Base-by-base conservation (phyloP, 768 basidiomycete genomes). In the Agrocybe chaxingu region DNA sequence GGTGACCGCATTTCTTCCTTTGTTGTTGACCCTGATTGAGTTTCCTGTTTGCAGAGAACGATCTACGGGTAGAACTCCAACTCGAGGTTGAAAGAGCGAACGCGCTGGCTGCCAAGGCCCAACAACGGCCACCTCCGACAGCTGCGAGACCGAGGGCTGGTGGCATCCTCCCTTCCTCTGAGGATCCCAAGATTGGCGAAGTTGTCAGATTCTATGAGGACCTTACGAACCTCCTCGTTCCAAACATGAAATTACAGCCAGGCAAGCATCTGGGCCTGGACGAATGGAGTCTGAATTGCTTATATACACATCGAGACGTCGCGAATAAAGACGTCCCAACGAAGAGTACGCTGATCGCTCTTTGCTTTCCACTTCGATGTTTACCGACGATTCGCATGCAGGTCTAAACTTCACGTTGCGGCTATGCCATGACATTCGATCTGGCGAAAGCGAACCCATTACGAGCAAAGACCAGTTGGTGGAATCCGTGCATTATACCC, bases 161-260 rank as follows among this genome's bases (percentile, higher is more conserved):
- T 51, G 57, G 53, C 24, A 58, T 71, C 1, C 57, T 73, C 12
- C 68, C 71, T 16, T 48, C 65, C 1, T 54, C 47, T 40, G 75
- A 81, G 18, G 82, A 85, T 54, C 80, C 80, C 4, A 84, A 84
- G 62, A 77, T 81, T 56, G 68, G 71, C 3, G 71, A 77, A 59
- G 76, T 85, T 38, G 76, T 92, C 57, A 75, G 74, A 45, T 79
- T 95, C 53, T 96, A 96, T 63, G 91, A 94, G 65, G 91, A 94
- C 59, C 66, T 92, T 55, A 92, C 90, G 1, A 90, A 92, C 58
- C 69, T 95, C 18, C 73, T 90, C 35, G 76, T 95, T 18, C 73
- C 80, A 3, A 79, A 73, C 32, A 75, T 90, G 63, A 85, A 82
- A 55, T 52, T 62, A 10, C 60, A 66, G 37, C 55, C 62, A 8